Base-by-base conservation (phyloP, 225 moss, liverwort and hornwort genomes). In the Thuidium tamariscinum region DNA sequence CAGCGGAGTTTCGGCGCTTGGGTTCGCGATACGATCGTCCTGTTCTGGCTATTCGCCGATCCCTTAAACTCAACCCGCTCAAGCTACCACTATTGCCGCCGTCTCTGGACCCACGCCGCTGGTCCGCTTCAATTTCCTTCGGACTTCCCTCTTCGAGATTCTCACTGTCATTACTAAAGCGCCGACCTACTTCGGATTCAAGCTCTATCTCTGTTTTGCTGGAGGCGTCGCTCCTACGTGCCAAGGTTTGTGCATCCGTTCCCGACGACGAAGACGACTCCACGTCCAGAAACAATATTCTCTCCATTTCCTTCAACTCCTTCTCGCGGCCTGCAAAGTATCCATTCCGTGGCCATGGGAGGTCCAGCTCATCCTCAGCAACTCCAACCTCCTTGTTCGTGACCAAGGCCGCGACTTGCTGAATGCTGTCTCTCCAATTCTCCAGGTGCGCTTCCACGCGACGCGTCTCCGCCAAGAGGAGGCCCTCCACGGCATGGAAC, bases 401-500 rank as follows among this genome's bases (percentile, higher is more conserved):
- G 27, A 95, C 54, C 10, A 93, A 46, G 32, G 85, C 87, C 42
- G 84, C 90, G 19, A 92, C 92, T 80, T 71, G 74, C 25, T 83
- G 89, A 71, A 95, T 93, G 79, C 95, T 93, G 34, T 91, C 90
- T 44, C 91, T 57, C 95, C 95, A 95, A 87, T 95, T 95, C 41
- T 78, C 83, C 41, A 82, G 70, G 46, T 88, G 77, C 7, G 92
- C 92, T 74, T 93, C 93, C 70, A 95, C 90, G 29, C 92, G 88
- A 81, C 89, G 88, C 29, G 68, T 89, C 67, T 91, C 91, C 23
- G 88, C 85, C n/a, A 56, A 41, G 26, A 91, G 75, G 16, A 95
- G 64, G 32, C 92, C 91, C 37, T 89, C 87, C 22, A 93, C 85
- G 16, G 90, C 91, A 11, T 83, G 82, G 20, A 67, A 27, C 95